phyloP scores from a whole-genome alignment of 2,329 filamentous ascomycete species.

The Didymella lethalis region DNA sequence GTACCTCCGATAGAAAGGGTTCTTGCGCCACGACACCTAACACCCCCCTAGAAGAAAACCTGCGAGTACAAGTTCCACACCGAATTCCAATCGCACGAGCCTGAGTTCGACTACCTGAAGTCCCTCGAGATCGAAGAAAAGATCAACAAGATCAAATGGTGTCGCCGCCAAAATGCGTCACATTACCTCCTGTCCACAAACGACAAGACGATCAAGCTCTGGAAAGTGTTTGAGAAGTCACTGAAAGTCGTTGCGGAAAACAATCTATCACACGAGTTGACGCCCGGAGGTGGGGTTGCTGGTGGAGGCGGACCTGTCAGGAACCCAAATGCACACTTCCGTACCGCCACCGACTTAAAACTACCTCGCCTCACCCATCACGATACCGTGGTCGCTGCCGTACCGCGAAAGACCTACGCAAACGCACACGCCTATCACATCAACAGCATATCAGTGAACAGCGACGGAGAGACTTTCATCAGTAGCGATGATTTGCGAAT shows the following conservation, averaged over 20 bases:
- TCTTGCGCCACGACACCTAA: constrained; percentile 20
- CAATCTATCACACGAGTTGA: constrained; percentile 94
- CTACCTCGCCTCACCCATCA: constrained; percentile 96
- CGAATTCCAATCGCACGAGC: constrained; percentile 99
- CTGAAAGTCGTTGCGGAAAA: constrained; percentile 99
- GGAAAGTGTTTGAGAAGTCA: constrained; percentile 99
- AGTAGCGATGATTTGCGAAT: constrained; percentile 97
- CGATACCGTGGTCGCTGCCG: constrained; percentile 96
- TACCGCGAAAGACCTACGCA: constrained; percentile 93
- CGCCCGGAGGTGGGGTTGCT: constrained; percentile 72
- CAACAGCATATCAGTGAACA: constrained; percentile 99
- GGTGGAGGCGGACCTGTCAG: constrained; percentile 81
- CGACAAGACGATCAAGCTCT: constrained; percentile 99
- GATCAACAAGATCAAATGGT: constrained; percentile 99
- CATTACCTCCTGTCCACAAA: constrained; percentile 98
- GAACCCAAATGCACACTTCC: constrained; percentile 77
- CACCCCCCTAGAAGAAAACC: constrained; percentile 83
- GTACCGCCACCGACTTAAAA: constrained; percentile 82
- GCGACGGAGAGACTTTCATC: constrained; percentile 98
- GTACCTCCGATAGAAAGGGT: constrained; percentile 42
- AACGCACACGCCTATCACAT: constrained; percentile 99
- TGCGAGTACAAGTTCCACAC: constrained; percentile 99
- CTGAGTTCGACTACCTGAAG: constrained; percentile 99
- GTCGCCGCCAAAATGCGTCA: constrained; percentile 94
- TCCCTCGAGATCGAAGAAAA: constrained; percentile 99